Conservation (phyloP, 805 yeast genomes). For the Starmerella apis region DNA sequence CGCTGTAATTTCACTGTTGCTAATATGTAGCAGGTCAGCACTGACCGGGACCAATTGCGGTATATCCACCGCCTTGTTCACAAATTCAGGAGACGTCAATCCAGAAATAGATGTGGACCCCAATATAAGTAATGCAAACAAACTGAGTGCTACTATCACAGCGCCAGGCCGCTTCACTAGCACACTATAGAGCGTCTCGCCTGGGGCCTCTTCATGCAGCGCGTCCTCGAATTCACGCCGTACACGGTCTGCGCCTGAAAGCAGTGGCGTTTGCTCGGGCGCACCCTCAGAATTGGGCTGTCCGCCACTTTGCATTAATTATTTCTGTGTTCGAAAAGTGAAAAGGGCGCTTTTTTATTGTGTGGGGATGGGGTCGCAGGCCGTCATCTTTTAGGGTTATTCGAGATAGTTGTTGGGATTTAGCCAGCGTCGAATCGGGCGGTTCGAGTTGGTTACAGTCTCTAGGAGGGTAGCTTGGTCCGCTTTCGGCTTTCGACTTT, state of each 20-base stretch:
- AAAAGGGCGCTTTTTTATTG: too few species aligned
- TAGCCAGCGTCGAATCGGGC: background rate
- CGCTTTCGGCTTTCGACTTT: too few species aligned
- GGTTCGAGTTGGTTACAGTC: background rate
- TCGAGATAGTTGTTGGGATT: background rate
- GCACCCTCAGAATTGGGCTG: background rate
- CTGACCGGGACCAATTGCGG: slow-evolving; percentile 9
- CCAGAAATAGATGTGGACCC: slow-evolving; percentile 3
- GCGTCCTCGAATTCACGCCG: slow-evolving; percentile 20
- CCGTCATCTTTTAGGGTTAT: background rate
- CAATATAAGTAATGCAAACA: slow-evolving; percentile 14
- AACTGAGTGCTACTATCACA: slow-evolving; percentile 14
- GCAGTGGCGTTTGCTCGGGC: background rate
- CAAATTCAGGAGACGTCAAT: slow-evolving; percentile 2
- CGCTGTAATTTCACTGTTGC: slow-evolving; percentile 2
- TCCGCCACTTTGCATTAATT: too few species aligned
- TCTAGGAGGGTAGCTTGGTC: too few species aligned
- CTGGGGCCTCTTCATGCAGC: slow-evolving; percentile 18
- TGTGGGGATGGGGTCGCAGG: too few species aligned
- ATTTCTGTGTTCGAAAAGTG: too few species aligned
- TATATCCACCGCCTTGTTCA: slow-evolving; percentile 1
- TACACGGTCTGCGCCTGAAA: slow-evolving; percentile 6
- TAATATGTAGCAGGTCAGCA: slow-evolving; percentile 4
- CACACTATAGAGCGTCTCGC: slow-evolving; percentile 12
- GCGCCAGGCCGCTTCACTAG: slow-evolving; percentile 19